These are phyloP conservation scores for Nothophaeocryptopus gaeumannii DNA, from an alignment of 2,329 filamentous ascomycete genomes.

Conservation along the genomic window DNA sequence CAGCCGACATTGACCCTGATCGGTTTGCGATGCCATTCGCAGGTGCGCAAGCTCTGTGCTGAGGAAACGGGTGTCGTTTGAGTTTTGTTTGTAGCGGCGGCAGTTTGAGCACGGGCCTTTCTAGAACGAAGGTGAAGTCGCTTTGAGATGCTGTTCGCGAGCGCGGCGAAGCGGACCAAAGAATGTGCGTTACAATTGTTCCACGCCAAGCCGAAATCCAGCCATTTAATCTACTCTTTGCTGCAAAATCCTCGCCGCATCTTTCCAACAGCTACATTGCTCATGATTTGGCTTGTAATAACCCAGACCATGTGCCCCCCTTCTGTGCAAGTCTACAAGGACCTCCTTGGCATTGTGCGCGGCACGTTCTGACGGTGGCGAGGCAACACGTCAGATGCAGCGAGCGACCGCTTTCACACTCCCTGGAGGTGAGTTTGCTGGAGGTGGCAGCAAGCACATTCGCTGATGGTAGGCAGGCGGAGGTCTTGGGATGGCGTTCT, in stretches of 20 bases:
- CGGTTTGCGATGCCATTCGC: constrained; percentile 9
- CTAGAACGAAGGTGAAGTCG: constrained; percentile 16
- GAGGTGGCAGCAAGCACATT: too few relatives aligned
- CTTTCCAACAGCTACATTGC: neutral
- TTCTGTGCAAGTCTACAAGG: constrained; percentile 26
- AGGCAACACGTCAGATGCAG: too few relatives aligned
- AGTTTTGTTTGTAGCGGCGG: neutral
- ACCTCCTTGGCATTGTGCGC: constrained; percentile 27
- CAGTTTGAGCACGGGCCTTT: constrained; percentile 17
- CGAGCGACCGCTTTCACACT: too few relatives aligned
- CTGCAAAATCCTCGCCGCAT: neutral
- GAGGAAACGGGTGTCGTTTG: neutral
- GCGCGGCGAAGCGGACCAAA: constrained; percentile 21
- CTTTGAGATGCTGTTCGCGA: constrained; percentile 9
- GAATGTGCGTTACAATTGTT: constrained; percentile 35
- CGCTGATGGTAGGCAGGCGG: too few relatives aligned
- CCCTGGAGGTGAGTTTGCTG: too few relatives aligned
- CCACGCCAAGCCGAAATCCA: constrained; percentile 20
- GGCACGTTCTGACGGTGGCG: constrained; percentile 22
- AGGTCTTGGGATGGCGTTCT: too few relatives aligned
- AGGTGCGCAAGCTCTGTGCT: neutral
- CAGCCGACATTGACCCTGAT: constrained; percentile 15
- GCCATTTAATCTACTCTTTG: constrained; percentile 16
- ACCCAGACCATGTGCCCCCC: constrained; percentile 31
- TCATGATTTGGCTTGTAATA: constrained; percentile 8